Evolutionary conservation across 2,329 filamentous ascomycete genomes (phyloP).

Genomic region (Fusarium floridanum): DNA sequence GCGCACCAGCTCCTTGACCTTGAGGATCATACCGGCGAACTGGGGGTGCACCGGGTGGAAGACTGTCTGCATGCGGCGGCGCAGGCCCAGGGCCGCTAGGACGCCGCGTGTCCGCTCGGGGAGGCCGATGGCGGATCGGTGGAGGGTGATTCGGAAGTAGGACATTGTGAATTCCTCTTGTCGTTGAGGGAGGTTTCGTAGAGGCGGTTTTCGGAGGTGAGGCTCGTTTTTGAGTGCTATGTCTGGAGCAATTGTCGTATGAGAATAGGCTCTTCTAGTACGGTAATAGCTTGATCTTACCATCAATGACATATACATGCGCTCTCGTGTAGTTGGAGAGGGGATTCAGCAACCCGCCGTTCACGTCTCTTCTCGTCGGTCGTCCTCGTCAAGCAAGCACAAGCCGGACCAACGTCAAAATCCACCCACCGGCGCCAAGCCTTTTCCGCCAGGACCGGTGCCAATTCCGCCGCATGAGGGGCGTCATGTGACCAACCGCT

Average conservation of each 20-base stretch:
- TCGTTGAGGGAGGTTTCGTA: neutral
- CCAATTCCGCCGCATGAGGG: neutral
- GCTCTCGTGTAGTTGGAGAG: neutral
- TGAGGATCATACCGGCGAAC: conserved; percentile 90
- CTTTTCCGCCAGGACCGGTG: neutral
- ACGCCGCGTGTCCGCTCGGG: conserved; percentile 84
- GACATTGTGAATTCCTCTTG: conserved; percentile 64
- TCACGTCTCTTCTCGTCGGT: conserved; percentile 23
- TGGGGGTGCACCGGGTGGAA: conserved; percentile 87
- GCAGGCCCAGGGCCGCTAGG: conserved; percentile 86
- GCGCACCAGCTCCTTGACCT: conserved; percentile 90
- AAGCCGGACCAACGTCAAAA: conserved; percentile 34
- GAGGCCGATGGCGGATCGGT: conserved; percentile 90
- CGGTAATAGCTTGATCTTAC: neutral
- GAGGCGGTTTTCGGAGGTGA: neutral
- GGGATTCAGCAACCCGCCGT: conserved; percentile 30
- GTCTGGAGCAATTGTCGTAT: conserved; percentile 16
- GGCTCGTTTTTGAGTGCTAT: conserved; percentile 13
- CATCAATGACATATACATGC: conserved; percentile 9
- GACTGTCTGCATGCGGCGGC: conserved; percentile 86
- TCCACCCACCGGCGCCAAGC: conserved; percentile 32
- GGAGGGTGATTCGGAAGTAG: conserved; percentile 91
- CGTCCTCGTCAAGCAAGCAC: conserved; percentile 31
- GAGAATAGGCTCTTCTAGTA: neutral
- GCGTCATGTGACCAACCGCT: neutral